A percentile compares a stretch with the other conserved stretches of the same genome.
Evolutionary conservation across 768 basidiomycete species (phyloP).

Genomic region (Phylloporus sp.): DNA sequence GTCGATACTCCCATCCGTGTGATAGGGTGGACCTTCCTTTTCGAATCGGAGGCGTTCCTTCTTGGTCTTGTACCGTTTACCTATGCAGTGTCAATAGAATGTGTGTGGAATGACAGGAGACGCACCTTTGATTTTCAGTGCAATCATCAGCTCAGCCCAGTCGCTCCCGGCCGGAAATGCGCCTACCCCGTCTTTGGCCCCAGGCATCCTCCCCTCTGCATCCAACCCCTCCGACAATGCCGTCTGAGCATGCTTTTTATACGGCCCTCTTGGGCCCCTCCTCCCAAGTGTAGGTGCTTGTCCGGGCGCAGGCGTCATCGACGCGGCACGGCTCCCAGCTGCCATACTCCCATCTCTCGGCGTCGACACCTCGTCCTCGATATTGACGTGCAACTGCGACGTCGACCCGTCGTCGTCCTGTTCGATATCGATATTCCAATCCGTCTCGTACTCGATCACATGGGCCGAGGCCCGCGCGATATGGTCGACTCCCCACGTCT

Average conservation of each 20-base stretch:
- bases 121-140: constrained; percentile 69
- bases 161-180: constrained; percentile 66
- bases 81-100: constrained; percentile 18
- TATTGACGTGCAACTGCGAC: constrained; percentile 23
- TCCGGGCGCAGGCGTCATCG: constrained; percentile 35
- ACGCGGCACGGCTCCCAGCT: constrained; percentile 44
- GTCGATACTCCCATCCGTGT: constrained; percentile 74
- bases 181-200: constrained; percentile 70
- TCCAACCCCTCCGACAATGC: constrained; percentile 48
- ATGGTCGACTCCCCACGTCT: constrained; percentile 66
- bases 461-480: constrained; percentile 64
- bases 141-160: constrained; percentile 68
- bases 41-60: constrained; percentile 76
- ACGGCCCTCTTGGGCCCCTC: constrained; percentile 48
- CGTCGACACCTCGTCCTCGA: constrained; percentile 37
- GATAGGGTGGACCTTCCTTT: constrained; percentile 65
- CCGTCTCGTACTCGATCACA: constrained; percentile 77
- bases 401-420: constrained; percentile 44
- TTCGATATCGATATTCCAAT: constrained; percentile 81
- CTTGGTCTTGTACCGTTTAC: constrained; percentile 76
- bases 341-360: constrained; percentile 42
- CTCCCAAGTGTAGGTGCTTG: constrained; percentile 16
- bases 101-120: neutral
- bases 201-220: constrained; percentile 67
- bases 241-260: constrained; percentile 46